Conservation (phyloP, 73 alveolate genomes). For the Paramecium bursaria region DNA sequence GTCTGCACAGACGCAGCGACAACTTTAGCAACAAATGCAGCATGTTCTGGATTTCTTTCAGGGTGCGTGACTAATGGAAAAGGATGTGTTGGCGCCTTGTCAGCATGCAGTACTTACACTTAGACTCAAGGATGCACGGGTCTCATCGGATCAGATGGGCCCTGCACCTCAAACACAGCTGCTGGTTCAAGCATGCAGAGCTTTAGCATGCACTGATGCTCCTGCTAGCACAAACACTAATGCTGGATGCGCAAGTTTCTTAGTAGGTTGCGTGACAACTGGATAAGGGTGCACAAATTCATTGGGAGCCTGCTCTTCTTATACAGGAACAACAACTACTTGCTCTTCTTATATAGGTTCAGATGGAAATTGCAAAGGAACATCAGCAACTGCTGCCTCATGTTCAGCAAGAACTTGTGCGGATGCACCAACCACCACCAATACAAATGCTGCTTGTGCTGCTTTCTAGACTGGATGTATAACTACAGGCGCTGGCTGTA, state of each 20-base stretch:
- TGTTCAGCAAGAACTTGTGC: conserved; percentile 4
- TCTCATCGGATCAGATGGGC: too few species aligned
- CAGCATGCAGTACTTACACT: too few species aligned
- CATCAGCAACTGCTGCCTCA: background rate
- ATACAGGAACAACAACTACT: conserved; percentile 17
- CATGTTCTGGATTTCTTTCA: too few species aligned
- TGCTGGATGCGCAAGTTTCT: background rate
- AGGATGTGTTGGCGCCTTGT: too few species aligned
- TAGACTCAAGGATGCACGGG: too few species aligned
- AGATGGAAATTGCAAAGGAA: conserved; percentile 56
- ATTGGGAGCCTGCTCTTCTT: background rate
- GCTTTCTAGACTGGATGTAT: conserved; percentile 24
- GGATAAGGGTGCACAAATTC: conserved; percentile 23
- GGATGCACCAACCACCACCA: conserved; percentile 24
- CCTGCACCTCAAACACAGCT: background rate
- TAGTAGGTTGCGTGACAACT: background rate
- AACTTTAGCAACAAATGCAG: too few species aligned
- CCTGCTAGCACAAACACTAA: background rate
- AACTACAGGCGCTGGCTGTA: conserved; percentile 38
- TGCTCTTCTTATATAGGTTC: conserved; percentile 30
- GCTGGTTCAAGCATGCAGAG: conserved; percentile 27
- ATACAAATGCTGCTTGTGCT: conserved; percentile 17
- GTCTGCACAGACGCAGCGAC: too few species aligned
- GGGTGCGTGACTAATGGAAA: too few species aligned
- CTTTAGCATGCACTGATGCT: conserved; percentile 18